These are phyloP conservation scores for Microbotryum silenes-acaulis DNA, from an alignment of 1,284 basidiomycete genomes.

Conservation along the genomic window DNA sequence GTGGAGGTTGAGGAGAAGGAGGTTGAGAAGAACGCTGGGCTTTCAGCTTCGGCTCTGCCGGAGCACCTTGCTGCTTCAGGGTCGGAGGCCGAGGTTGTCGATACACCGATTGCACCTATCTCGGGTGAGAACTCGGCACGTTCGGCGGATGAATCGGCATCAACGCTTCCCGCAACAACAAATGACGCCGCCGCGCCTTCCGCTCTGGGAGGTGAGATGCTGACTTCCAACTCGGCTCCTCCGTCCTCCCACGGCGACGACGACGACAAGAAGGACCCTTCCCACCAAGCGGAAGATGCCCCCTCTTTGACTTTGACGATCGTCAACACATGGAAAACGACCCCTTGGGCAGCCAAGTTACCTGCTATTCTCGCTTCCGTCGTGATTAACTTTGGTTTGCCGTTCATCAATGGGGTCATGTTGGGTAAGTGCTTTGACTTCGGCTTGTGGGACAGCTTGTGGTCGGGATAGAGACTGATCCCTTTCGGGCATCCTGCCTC, in stretches of 20 bases:
- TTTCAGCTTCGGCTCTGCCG: background rate
- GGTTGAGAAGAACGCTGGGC: background rate
- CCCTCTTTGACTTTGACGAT: slow-evolving; percentile 64
- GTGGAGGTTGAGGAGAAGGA: background rate
- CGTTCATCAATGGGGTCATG: slow-evolving; percentile 97
- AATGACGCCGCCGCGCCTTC: too few relatives aligned
- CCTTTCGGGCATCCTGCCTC: too few relatives aligned
- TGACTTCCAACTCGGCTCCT: too few relatives aligned
- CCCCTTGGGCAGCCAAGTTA: slow-evolving; percentile 51
- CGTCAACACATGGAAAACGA: slow-evolving; percentile 61
- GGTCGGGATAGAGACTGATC: too few relatives aligned
- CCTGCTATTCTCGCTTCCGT: slow-evolving; percentile 70
- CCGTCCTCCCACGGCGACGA: too few relatives aligned
- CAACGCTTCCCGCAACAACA: too few relatives aligned
- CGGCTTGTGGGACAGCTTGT: background rate
- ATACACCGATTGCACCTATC: background rate
- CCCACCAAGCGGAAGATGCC: slow-evolving; percentile 33
- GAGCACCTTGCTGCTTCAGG: slow-evolving; percentile 11
- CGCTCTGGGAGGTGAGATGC: too few relatives aligned
- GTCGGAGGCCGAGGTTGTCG: slow-evolving; percentile 23
- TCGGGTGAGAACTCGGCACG: too few relatives aligned
- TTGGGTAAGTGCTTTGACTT: slow-evolving; percentile 47
- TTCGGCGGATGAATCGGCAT: too few relatives aligned
- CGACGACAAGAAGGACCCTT: too few relatives aligned
- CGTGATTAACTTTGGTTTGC: slow-evolving; percentile 84